Evolutionary conservation across 345 rosid genomes (phyloP), one percentile per base, ranked within the genome.

Genomic region (Arabis alpina): DNA sequence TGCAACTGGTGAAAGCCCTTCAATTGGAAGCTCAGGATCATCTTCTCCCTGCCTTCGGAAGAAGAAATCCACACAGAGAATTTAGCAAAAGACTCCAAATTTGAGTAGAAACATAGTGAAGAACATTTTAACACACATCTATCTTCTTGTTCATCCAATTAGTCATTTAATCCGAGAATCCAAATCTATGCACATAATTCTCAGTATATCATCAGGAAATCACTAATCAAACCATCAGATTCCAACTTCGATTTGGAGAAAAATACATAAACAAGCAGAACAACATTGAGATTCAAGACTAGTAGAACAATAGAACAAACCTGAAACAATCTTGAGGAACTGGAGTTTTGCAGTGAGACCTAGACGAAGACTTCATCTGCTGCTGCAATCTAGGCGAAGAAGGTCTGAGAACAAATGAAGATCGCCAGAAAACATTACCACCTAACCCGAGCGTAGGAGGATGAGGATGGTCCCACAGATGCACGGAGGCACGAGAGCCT

Each of bases 401-500:
- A 59, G 82, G 81, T 36, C 80, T 81, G 6, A 30, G 70, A 60
- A 70, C 24, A 45, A 83, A 78, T 40, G 82, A 76, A 14, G 92
- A 83, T 30, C 80, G 70, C 54, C 41, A 73, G 10, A 65, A 50
- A 43, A 77, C 70, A 41, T 76, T 72, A 54, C 69, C 24, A 59
- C 65, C 51, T 55, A 80, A 78, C 15, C 82, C 76, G 6, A 67
- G 36, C 27, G 54, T 27, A 16, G 48, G 42, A 39, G 42, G 77
- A 25, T 66, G 61, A 36, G 24, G 62, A 62, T 60, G 71, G 60
- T 76, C 85, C 61, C 84, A 75, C 24, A 84, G 65, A 76, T 82
- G 89, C 44, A 75, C 87, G 23, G 86, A 82, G 64, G 84, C 78
- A 66, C 89, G 83, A 76, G 74, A 85, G 66, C 90, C 86, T 59